Evolutionary conservation across 768 basidiomycete species (phyloP).

Genomic region (Termitomyces eurrhizus): DNA sequence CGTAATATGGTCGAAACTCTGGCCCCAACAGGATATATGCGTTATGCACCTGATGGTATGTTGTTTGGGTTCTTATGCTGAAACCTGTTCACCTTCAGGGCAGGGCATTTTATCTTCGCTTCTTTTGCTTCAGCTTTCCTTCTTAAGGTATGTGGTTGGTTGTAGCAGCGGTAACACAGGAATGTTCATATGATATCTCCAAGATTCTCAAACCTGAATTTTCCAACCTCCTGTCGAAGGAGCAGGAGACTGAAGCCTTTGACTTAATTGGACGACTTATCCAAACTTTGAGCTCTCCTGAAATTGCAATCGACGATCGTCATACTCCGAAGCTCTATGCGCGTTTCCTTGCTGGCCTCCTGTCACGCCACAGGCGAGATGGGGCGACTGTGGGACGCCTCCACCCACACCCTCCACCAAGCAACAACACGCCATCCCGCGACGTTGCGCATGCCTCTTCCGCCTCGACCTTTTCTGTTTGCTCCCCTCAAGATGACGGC

Average conservation of each 20-base stretch:
- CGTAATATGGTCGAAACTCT: conserved; percentile 60
- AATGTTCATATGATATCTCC: conserved; percentile 2
- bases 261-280: conserved; percentile 70
- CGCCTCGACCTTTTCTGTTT: conserved; percentile 26
- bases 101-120: conserved; percentile 74
- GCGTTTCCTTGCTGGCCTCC: conserved; percentile 70
- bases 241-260: conserved; percentile 68
- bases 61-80: conserved; percentile 1
- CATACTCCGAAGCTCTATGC: conserved; percentile 81
- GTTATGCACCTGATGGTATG: conserved; percentile 73
- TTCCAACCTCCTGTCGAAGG: conserved; percentile 52
- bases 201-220: conserved; percentile 76
- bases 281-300: conserved; percentile 63
- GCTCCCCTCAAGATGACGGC: conserved; percentile 17
- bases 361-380: conserved; percentile 67
- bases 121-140: conserved; percentile 83
- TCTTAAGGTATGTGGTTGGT: conserved; percentile 52
- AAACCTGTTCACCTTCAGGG: not conserved
- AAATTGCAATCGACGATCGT: conserved; percentile 76
- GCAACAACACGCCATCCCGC: conserved; percentile 21
- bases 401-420: conserved; percentile 47
- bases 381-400: conserved; percentile 55
- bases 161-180: not conserved
- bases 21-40: conserved; percentile 71
- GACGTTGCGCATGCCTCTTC: conserved; percentile 17